Base-by-base conservation (phyloP, 2,329 filamentous ascomycete genomes). In the Pseudocercospora eumusae region DNA sequence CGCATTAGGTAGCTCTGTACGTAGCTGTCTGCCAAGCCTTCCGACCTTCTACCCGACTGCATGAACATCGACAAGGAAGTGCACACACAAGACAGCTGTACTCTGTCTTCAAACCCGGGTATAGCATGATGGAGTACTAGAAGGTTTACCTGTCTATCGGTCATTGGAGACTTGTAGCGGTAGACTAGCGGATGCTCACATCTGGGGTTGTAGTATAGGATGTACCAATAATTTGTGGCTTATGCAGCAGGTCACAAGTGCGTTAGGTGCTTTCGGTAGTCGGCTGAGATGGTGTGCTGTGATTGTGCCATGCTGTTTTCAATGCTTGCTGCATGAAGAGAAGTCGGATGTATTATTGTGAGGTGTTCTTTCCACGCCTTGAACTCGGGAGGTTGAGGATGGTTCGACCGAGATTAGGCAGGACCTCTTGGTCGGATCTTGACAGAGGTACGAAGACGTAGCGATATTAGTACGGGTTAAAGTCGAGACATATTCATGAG, bases 141-240 rank as follows among this genome's bases (percentile, higher is more conserved):
- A 40, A 40, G 36, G 36, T 40, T 40, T 40, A 40, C 36, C 36
- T 40, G 15, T 40, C 15, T 40, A 18, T 15, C 36, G 36, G 36
- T 18, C 36, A 40, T 40, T 40, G 36, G 36, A 40, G 36, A n/a
- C 6, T 40, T 40, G 15, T 40, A 40, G 36, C 36, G 36, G 36
- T 40, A 40, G 36, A 40, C 36, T 40, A 40, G 36, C 15, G 36
- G 36, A 40, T 40, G 36, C 36, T 40, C 36, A 40, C 36, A 40
- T 40, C 36, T 40, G 36, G 36, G 36, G 36, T 40, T 40, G 36
- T 40, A 40, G 44, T 47, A 47, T 47, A 47, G 44, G 44, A 47
- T 40, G 44, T 47, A 47, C 20, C 44, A 47, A 20, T 18, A 47
- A 47, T 47, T 18, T 47, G 44, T 47, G 44, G 44, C 44, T 47